Base-by-base conservation (phyloP, 495 filamentous ascomycete genomes). In the Lineolata rhizophorae region DNA sequence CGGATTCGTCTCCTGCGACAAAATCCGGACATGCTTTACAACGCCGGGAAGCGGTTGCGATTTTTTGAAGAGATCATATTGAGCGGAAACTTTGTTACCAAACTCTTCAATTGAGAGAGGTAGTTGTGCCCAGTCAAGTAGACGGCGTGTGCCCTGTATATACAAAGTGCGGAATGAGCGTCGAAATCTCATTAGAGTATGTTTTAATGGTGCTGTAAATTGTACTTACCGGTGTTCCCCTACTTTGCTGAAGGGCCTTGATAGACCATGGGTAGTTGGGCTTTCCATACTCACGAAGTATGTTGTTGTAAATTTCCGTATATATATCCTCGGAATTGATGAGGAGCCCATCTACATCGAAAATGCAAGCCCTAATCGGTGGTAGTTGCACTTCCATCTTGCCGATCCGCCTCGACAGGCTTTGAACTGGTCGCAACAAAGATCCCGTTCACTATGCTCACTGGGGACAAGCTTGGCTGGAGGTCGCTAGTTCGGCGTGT, bases 311-410 rank as follows among this genome's bases (percentile, higher is more conserved):
- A 28, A 45, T 47, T 14, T 38, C 34, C 14, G 47, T 51, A 34
- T 49, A 46, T 26, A 60, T 52, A 39, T 56, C 56, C 45, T 60
- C 56, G 15, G 55, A 48, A 34, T 60, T 49, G 33, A 60, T 50
- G 13, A 60, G 49, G 14, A 51, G 45, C 6, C 56, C 56, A 38
- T 60, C 56, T 27, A 58, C 42, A 38, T 58, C 56, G 38, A 60
- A 60, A 24, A 60, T 53, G 36, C 55, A 58, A 40, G 56, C 55
- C 24, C 56, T 53, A 38, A 58, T 36, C 18, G 48, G 46, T 1
- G 53, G 51, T 24, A 57, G 51, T 17, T 38, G 53, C 50, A 18
- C 58, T 47, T 4, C 43, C 41, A 1, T 62, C n/a, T n/a, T n/a
- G n/a, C n/a, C n/a, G n/a, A n/a, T n/a, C n/a, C n/a, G n/a, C n/a